Percentiles rank a stretch among this genome's conserved stretches.
These are phyloP conservation scores for Leptomonas seymouri DNA, from an alignment of 208 protist genomes.

Conservation along the genomic window DNA sequence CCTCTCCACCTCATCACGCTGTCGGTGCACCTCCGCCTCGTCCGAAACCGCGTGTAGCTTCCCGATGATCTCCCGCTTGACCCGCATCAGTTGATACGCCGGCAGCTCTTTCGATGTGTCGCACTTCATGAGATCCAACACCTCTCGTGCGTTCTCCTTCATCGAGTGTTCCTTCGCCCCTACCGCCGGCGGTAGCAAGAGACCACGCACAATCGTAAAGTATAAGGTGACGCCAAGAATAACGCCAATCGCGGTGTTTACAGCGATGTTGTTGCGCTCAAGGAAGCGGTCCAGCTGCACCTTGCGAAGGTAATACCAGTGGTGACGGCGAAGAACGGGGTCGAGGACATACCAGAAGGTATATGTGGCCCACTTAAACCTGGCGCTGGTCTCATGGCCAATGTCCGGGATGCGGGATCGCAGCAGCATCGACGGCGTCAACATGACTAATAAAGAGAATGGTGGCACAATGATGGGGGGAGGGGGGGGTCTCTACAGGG, in stretches of 20 bases:
- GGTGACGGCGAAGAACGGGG: constrained; percentile 69
- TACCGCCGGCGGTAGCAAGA: constrained; percentile 40
- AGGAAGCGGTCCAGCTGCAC: constrained; percentile 72
- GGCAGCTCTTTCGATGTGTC: constrained; percentile 75
- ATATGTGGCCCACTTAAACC: constrained; percentile 77
- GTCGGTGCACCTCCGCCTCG: constrained; percentile 61
- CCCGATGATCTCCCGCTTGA: constrained; percentile 74
- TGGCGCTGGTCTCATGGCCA: constrained; percentile 52
- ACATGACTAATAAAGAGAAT: constrained; percentile 8
- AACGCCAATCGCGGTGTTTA: constrained; percentile 63
- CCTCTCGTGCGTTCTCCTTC: constrained; percentile 63
- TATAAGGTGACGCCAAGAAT: constrained; percentile 72
- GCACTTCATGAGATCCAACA: constrained; percentile 60
- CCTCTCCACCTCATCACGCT: constrained; percentile 62
- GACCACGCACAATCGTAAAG: constrained; percentile 38
- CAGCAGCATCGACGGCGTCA: constrained; percentile 10
- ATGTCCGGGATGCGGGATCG: constrained; percentile 44
- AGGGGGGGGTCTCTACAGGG: too few species aligned
- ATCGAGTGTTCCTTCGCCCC: constrained; percentile 50
- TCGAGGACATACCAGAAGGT: constrained; percentile 82
- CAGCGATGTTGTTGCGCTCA: constrained; percentile 64
- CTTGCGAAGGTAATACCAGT: constrained; percentile 73
- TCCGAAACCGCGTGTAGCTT: constrained; percentile 72
- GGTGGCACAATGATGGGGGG: neutral
- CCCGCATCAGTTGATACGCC: constrained; percentile 70